Evolutionary conservation across 345 rosid genomes (phyloP).

Genomic region (Orychophragmus violaceus): DNA sequence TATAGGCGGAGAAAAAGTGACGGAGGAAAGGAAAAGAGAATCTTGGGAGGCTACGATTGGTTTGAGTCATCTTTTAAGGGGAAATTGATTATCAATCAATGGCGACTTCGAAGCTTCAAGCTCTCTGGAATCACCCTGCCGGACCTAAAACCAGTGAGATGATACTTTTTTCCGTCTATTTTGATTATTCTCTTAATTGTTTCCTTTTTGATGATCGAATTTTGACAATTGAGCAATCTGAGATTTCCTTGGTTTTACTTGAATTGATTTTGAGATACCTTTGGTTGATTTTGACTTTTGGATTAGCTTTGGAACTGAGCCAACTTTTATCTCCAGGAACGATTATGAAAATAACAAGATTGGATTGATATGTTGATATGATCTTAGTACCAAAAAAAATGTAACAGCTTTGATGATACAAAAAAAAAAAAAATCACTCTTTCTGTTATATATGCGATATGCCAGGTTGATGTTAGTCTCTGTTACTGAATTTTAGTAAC

Average conservation of each 20-base stretch:
- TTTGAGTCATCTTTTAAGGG: too few species aligned
- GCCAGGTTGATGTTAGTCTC: too few species aligned
- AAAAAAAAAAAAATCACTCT: background rate
- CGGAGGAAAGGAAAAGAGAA: background rate
- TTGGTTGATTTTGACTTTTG: too few species aligned
- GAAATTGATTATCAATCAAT: conserved; percentile 20
- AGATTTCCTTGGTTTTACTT: too few species aligned
- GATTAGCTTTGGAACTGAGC: background rate
- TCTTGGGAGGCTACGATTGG: conserved; percentile 12
- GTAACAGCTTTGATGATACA: background rate
- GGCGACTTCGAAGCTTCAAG: conserved; percentile 85
- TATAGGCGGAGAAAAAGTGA: background rate
- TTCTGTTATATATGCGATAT: background rate
- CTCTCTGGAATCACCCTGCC: conserved; percentile 95
- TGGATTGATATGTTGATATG: background rate
- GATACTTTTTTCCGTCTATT: background rate
- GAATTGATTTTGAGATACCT: too few species aligned
- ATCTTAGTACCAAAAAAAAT: background rate
- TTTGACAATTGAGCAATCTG: background rate
- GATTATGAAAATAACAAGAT: background rate
- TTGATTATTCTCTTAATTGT: background rate
- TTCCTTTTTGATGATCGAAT: background rate
- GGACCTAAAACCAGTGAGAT: conserved; percentile 89
- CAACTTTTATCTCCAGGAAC: background rate
- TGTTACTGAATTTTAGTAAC: too few species aligned